A percentile compares a stretch with the other conserved stretches of the same genome.
Conservation (phyloP, 2,329 filamentous ascomycete genomes). For the Penicillium sp. region DNA sequence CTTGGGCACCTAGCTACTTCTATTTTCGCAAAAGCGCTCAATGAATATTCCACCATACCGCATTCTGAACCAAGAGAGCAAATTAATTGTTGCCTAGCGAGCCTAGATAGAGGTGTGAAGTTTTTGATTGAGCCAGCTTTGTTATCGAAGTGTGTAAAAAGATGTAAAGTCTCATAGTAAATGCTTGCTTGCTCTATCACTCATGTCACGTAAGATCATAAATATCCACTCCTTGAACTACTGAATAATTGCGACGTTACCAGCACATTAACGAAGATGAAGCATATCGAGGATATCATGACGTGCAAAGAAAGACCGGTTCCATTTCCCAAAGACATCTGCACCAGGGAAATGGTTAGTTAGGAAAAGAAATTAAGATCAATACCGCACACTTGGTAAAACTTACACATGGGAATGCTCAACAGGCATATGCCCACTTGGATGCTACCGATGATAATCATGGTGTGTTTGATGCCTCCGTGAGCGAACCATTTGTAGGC, state of each 20-base stretch:
- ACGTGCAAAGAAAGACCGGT: constrained; percentile 72
- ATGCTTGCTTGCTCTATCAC: neutral
- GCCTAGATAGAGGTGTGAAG: no score
- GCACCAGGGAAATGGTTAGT: neutral
- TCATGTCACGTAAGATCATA: neutral
- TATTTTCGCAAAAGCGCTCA: neutral
- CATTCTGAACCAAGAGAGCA: no score
- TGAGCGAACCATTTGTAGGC: constrained; percentile 79
- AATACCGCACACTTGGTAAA: neutral
- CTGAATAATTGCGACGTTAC: neutral
- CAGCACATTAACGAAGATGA: constrained; percentile 27
- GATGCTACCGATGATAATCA: constrained; percentile 71
- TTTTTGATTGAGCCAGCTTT: neutral
- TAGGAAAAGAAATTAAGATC: neutral
- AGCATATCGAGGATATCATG: constrained; percentile 65
- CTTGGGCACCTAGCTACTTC: neutral
- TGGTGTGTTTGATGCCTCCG: constrained; percentile 57
- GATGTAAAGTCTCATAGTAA: neutral
- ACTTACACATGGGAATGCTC: constrained; percentile 78
- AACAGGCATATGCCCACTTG: constrained; percentile 74
- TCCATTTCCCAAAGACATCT: constrained; percentile 78
- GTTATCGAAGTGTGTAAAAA: neutral
- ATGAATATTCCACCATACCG: neutral
- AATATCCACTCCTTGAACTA: neutral
- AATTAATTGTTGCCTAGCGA: no score